phyloP scores from a whole-genome alignment of 176 grass and related monocot genomes.

The Oryza coarctata region DNA sequence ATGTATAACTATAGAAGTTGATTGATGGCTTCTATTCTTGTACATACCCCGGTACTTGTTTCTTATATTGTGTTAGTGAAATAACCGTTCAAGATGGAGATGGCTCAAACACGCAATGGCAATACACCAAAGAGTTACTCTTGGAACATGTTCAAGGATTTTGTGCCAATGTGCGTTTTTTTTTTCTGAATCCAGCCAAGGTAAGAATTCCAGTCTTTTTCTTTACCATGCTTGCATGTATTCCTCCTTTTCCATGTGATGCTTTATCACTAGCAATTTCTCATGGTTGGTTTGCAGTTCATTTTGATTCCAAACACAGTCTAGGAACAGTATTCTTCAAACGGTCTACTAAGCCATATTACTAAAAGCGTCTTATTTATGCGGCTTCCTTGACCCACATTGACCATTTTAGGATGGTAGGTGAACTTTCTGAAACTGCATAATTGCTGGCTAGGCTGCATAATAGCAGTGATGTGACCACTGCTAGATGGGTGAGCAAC shows the following conservation, averaged over 20 bases:
- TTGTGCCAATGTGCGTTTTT: constrained; percentile 86
- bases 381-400: too few relatives aligned
- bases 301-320: background rate
- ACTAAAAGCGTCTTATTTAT: too few relatives aligned
- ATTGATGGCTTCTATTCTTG: background rate
- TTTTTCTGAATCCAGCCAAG: constrained; percentile 83
- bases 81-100: constrained; percentile 92
- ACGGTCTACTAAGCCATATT: background rate
- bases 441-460: background rate
- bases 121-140: constrained; percentile 84
- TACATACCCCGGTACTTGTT: constrained; percentile 5
- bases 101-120: constrained; percentile 64
- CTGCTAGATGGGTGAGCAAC: too few relatives aligned
- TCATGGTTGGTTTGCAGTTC: background rate
- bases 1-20: background rate
- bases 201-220: constrained; percentile 25
- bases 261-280: background rate
- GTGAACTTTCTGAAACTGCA: too few relatives aligned
- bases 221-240: background rate
- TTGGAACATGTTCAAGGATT: constrained; percentile 92
- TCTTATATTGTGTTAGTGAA: constrained; percentile 32
- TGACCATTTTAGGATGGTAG: too few relatives aligned
- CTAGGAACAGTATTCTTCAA: background rate
- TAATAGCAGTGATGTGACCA: too few relatives aligned
- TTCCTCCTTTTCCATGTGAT: background rate